phyloP scores from a whole-genome alignment of 768 basidiomycete genomes.

The Chalciporus chontae region DNA sequence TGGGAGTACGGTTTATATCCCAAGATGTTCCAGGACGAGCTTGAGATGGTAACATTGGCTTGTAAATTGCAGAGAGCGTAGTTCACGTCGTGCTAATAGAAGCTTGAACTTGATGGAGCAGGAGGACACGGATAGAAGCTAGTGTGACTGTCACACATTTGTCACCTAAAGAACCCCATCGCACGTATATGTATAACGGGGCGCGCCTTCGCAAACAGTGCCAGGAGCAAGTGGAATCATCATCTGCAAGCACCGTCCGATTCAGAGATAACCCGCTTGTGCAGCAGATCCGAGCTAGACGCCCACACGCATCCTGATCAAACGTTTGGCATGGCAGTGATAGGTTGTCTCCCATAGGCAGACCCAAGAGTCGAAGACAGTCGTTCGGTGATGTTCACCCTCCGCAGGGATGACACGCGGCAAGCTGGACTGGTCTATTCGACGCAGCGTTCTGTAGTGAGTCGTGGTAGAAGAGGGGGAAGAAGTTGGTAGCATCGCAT shows the following conservation, averaged over 20 bases:
- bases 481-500: conserved; percentile 19
- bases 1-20: background rate
- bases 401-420: conserved; percentile 16
- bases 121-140: background rate
- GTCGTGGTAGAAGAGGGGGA: conserved; percentile 16
- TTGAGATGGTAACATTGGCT: background rate
- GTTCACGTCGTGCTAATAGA: background rate
- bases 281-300: conserved; percentile 2
- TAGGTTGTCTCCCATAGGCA: no score
- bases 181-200: no score
- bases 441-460: conserved; percentile 1
- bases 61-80: background rate
- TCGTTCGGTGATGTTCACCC: no score
- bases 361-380: no score
- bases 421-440: conserved; percentile 5
- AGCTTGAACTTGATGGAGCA: background rate
- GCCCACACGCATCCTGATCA: conserved; percentile 8
- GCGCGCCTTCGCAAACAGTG: background rate
- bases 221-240: no score
- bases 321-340: conserved; percentile 8
- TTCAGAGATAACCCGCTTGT: background rate
- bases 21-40: background rate
- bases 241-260: background rate
- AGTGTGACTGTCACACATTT: background rate
- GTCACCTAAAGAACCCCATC: no score